Evolutionary conservation across 2,329 filamentous ascomycete species (phyloP).

Genomic region (Tolypocladium ovalisporum): DNA sequence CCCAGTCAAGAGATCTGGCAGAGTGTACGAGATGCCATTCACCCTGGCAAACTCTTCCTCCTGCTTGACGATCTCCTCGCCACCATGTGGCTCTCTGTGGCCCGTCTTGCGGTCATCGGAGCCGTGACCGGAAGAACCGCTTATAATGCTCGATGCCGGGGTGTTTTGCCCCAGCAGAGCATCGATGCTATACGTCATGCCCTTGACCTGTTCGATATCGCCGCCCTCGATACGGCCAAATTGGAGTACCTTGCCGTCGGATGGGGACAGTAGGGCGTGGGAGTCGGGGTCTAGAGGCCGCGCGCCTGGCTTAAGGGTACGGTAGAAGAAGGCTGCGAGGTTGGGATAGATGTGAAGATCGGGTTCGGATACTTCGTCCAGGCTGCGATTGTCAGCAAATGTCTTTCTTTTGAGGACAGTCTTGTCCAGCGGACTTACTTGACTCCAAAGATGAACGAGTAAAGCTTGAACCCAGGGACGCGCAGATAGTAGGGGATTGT

Average conservation of each 20-base stretch:
- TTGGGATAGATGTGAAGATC: slow-evolving; percentile 89
- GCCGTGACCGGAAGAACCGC: slow-evolving; percentile 12
- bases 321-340: slow-evolving; percentile 93
- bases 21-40: slow-evolving; percentile 91
- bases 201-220: slow-evolving; percentile 97
- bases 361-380: slow-evolving; percentile 77
- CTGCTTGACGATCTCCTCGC: slow-evolving; percentile 59
- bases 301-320: slow-evolving; percentile 77
- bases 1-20: slow-evolving; percentile 82
- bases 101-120: slow-evolving; percentile 12
- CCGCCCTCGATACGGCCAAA: slow-evolving; percentile 87
- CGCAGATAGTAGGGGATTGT: slow-evolving; percentile 80
- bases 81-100: slow-evolving; percentile 24
- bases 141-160: slow-evolving; percentile 42
- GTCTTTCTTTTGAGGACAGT: no score
- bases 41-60: slow-evolving; percentile 90
- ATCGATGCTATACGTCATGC: slow-evolving; percentile 94
- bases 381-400: slow-evolving; percentile 29
- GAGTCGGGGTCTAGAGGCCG: slow-evolving; percentile 75
- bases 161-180: slow-evolving; percentile 68
- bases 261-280: slow-evolving; percentile 73
- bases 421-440: slow-evolving; percentile 33
- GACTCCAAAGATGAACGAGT: slow-evolving; percentile 86
- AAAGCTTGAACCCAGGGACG: slow-evolving; percentile 82
- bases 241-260: slow-evolving; percentile 84